phyloP scores from a whole-genome alignment of 352 stramenopile genomes.

The Peronospora belbahrii region DNA sequence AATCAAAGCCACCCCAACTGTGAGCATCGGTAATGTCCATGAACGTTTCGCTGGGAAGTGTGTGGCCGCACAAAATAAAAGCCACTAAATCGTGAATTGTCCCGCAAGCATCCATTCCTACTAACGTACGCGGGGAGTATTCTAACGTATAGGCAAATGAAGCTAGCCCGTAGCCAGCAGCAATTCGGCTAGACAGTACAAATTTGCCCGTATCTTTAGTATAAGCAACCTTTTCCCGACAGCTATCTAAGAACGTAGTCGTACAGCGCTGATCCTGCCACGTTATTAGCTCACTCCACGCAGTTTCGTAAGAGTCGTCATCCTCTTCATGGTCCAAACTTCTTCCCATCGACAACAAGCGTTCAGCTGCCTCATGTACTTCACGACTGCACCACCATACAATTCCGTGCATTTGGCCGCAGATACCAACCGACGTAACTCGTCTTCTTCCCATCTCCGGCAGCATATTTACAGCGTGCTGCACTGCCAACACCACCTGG shows the following conservation, averaged over 20 bases:
- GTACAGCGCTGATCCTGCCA: conserved; percentile 79
- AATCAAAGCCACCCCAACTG: conserved; percentile 66
- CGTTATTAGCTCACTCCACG: conserved; percentile 62
- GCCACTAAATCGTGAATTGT: conserved; percentile 76
- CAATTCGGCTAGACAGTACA: conserved; percentile 24
- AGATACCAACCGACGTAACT: conserved; percentile 51
- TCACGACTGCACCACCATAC: conserved; percentile 64
- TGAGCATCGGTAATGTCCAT: conserved; percentile 76
- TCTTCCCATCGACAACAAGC: conserved; percentile 18
- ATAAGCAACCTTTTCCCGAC: conserved; percentile 16
- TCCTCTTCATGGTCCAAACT: conserved; percentile 5
- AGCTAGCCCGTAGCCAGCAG: conserved; percentile 61
- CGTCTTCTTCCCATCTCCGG: conserved; percentile 16
- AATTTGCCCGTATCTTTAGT: background rate
- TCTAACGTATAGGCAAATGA: conserved; percentile 54
- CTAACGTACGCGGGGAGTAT: conserved; percentile 23
- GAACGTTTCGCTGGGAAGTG: conserved; percentile 23
- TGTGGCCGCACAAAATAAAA: conserved; percentile 62
- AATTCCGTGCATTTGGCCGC: conserved; percentile 84
- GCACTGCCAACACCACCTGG: conserved; percentile 38
- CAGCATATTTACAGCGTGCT: conserved; percentile 27
- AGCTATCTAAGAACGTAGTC: conserved; percentile 37
- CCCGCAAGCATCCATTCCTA: conserved; percentile 58
- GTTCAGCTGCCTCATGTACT: conserved; percentile 21
- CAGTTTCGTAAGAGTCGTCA: conserved; percentile 8